Base-by-base conservation (phyloP, 164 flowering plant species). In the Taxillus chinensis region DNA sequence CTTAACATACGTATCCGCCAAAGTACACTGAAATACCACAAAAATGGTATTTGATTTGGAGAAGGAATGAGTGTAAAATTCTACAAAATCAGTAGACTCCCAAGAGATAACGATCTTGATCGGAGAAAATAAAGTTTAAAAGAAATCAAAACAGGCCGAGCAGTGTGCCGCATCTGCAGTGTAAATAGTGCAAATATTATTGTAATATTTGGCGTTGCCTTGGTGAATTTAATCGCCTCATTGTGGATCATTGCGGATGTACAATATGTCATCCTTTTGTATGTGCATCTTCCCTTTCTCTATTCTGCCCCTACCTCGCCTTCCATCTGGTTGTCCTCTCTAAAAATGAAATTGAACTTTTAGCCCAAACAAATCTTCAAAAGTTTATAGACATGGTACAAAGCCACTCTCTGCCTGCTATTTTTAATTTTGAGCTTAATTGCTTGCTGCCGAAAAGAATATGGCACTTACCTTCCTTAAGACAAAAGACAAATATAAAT, bases 401-500 rank as follows among this genome's bases (percentile, higher is more conserved):
- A 11, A 48, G 13, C 51, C 14, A 4, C 2, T 3, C 5, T 8
- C 53, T 8, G 42, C n/a, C 14, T 8, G 51, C 14, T 48, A 8
- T 12, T 8, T 4, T 8, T 48, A 11, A 12, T 52, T 52, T 14
- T n/a, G 27, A n/a, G 5, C n/a, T 45, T 15, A 8, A 5, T 53
- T 7, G 3, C 40, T 16, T 17, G 2, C 2, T 16, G 48, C 9
- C 10, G 14, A 2, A 12, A 4, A 11, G 11, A 9, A 14, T 6
- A 11, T 27, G 39, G 52, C 27, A 39, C 66, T 60, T 68, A 93
- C 99, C 97, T 95, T 95, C 65, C 82, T 83, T 58, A 95, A 73
- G 48, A 91, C 97, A 73, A 87, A 95, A 49, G 97, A 68, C 71
- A 85, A 60, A 68, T 95, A 95, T 27, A 95, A 66, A 77, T 95